Conservation (phyloP, 2,329 filamentous ascomycete species). For the Fusarium mundagurra region DNA sequence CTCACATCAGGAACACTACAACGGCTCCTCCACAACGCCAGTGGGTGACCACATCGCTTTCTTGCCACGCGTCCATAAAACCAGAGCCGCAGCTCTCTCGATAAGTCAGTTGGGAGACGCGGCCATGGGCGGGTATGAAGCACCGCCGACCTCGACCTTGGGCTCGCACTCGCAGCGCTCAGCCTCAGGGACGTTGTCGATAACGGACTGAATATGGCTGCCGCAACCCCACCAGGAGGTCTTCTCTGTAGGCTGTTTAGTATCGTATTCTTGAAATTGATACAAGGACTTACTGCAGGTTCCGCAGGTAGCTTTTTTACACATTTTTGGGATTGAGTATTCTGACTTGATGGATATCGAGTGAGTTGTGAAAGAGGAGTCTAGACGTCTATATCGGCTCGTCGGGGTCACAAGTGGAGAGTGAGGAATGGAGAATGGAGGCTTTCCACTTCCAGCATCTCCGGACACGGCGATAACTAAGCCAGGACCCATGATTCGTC, state of each 20-base stretch:
- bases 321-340: slow-evolving; percentile 59
- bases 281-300: slow-evolving; percentile 66
- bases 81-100: slow-evolving; percentile 39
- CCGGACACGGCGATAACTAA: slow-evolving; percentile 20
- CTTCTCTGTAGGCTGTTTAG: slow-evolving; percentile 31
- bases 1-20: slow-evolving; percentile 13
- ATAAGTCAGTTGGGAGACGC: slow-evolving; percentile 54
- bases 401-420: slow-evolving; percentile 12
- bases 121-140: slow-evolving; percentile 72
- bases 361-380: not conserved
- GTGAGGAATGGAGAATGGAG: slow-evolving; percentile 4
- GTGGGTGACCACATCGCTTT: slow-evolving; percentile 43
- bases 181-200: slow-evolving; percentile 65
- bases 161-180: slow-evolving; percentile 75
- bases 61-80: slow-evolving; percentile 45
- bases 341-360: not conserved
- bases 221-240: slow-evolving; percentile 73
- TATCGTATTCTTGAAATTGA: not conserved
- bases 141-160: slow-evolving; percentile 68
- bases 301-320: slow-evolving; percentile 69
- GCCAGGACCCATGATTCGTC: slow-evolving; percentile 18
- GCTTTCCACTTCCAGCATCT: slow-evolving; percentile 21
- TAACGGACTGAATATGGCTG: slow-evolving; percentile 67
- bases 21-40: slow-evolving; percentile 45
- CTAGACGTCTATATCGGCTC: not conserved